phyloP scores from a whole-genome alignment of 2,329 filamentous ascomycete species.

The Penicillium frequentans region DNA sequence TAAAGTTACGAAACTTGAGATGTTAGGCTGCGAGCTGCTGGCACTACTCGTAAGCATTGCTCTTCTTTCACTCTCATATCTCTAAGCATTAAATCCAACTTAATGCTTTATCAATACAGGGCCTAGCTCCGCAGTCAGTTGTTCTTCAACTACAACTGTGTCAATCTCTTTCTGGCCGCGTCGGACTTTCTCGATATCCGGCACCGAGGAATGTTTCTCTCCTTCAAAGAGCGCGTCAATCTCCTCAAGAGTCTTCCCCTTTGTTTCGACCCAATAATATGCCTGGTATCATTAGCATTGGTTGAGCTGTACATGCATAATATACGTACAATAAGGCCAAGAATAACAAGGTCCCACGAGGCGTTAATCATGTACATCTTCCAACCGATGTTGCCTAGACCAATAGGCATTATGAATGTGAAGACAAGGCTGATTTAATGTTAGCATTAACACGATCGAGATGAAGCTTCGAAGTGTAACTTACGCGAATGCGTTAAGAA shows the following conservation, averaged over 20 bases:
- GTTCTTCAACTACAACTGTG: slow-evolving; percentile 1
- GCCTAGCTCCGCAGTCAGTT: slow-evolving; percentile 1
- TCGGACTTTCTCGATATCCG: slow-evolving; percentile 9
- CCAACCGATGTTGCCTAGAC: slow-evolving; percentile 46
- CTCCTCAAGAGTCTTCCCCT: slow-evolving; percentile 16
- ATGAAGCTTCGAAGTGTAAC: not conserved
- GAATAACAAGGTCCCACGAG: slow-evolving; percentile 45
- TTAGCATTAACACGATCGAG: not conserved
- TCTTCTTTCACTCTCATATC: not conserved
- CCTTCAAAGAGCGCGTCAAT: slow-evolving; percentile 15
- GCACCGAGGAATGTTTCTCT: slow-evolving; percentile 12
- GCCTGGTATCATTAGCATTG: not conserved
- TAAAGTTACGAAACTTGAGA: no score
- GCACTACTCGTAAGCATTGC: not conserved
- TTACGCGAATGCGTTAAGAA: slow-evolving; percentile 24
- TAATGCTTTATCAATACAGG: not conserved
- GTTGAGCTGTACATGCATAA: not conserved
- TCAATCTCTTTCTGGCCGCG: slow-evolving; percentile 7
- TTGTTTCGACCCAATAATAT: slow-evolving; percentile 19
- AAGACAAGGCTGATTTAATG: slow-evolving; percentile 33
- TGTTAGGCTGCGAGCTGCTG: no score
- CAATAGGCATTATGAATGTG: slow-evolving; percentile 46
- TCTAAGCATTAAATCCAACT: not conserved
- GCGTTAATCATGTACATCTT: slow-evolving; percentile 52
- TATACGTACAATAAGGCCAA: slow-evolving; percentile 8